Base-by-base conservation (phyloP, 1,139 yeast species). In the Hanseniaspora uvarum region DNA sequence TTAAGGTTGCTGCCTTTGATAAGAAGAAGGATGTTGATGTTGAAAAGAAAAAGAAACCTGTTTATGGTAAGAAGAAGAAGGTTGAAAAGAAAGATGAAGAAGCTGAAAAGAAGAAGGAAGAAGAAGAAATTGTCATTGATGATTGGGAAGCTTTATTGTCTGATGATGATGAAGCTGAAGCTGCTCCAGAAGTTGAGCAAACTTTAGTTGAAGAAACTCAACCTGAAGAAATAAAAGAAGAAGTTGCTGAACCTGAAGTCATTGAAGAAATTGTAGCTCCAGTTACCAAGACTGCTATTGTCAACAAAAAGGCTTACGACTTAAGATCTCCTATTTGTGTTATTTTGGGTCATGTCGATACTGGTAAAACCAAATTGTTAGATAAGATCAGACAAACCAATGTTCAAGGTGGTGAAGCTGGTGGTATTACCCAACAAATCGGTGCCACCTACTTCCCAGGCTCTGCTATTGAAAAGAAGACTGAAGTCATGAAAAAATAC, bases 391-490 rank as follows among this genome's bases (percentile, higher is more conserved):
- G 99, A 75, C 96, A 92, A 75, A 94, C 97, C 49, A 92, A 92
- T 65, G 99, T 92, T 58, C 99, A 92, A 76, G 98, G 96, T 70
- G 99, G 98, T 68, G 99, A 92, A 75, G 99, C 98, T 56, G 99
- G 99, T 76, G 99, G 99, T 76, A 94, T 92, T 68, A 92, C 99
- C 61, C 99, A 92, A 78, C 99, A 92, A 72, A 92, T 92, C 68
- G 99, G 99, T 80, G 99, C 99, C 53, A 94, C 98, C 26, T 94
- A 89, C 71, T 94, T 92, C 86, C 98, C 98, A 57, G 89, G 92
- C 62, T 94, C 85, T 34, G 87, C 97, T 41, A 87, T 92, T 65
- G 82, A 82, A 70, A 81, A 81, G 65, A 94, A 94, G 74, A 92
- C 97, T 40, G 83, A 81, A 47, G 94, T 84, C 51, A 89, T 92